A percentile compares a stretch with the other conserved stretches of the same genome.
phyloP scores from a whole-genome alignment of 1,284 basidiomycete species.

The Ceratorhiza oryzae-sativae region DNA sequence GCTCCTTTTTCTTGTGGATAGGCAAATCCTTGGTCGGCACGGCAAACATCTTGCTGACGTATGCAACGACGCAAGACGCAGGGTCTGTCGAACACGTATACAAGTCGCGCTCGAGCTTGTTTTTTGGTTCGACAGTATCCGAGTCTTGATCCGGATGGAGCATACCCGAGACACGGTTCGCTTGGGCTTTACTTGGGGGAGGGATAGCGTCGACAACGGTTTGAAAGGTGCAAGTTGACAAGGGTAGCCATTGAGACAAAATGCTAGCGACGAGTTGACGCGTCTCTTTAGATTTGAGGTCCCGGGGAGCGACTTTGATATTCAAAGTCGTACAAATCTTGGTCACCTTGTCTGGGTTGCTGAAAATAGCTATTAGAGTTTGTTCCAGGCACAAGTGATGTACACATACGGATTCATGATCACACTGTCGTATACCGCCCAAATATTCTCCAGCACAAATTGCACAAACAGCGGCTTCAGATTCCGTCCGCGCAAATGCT shows the following conservation, averaged over 20 bases:
- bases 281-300: constrained; percentile 91
- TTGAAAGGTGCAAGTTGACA: constrained; percentile 93
- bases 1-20: constrained; percentile 76
- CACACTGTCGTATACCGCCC: constrained; percentile 94
- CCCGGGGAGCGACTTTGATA: constrained; percentile 86
- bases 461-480: constrained; percentile 99
- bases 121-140: constrained; percentile 65
- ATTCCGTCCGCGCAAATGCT: constrained; percentile 83
- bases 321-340: constrained; percentile 89
- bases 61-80: constrained; percentile 75
- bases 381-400: not conserved
- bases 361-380: constrained; percentile 50
- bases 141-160: constrained; percentile 82
- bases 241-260: constrained; percentile 95
- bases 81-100: constrained; percentile 73
- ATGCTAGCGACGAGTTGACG: constrained; percentile 84
- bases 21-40: constrained; percentile 82
- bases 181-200: constrained; percentile 83
- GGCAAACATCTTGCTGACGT: constrained; percentile 99
- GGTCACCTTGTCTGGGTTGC: constrained; percentile 84
- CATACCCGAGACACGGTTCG: constrained; percentile 88
- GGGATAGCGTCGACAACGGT: constrained; percentile 92
- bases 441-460: constrained; percentile 96
- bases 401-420: constrained; percentile 81
- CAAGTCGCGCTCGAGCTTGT: constrained; percentile 82